Evolutionary conservation across 768 basidiomycete species (phyloP).

Genomic region (Macrolepiota dolichaula): DNA sequence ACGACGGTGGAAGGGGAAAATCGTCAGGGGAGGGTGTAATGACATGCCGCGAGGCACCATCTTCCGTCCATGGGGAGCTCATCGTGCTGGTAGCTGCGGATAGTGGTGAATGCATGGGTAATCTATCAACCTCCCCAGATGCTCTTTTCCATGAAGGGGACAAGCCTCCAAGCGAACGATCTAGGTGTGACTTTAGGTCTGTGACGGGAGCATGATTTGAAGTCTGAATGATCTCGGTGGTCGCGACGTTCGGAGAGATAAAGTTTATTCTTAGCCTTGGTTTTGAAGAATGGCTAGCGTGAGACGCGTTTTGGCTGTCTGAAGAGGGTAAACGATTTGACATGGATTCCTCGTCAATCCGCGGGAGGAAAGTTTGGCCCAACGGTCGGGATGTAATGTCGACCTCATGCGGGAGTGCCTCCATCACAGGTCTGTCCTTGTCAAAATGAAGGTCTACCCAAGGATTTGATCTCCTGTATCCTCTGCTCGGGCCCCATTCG

Average conservation of each 20-base stretch:
- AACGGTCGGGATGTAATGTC: neutral
- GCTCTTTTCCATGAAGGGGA: neutral
- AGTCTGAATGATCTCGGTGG: neutral
- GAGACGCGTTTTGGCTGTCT: neutral
- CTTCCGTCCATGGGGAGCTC: neutral
- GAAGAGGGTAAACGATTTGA: neutral
- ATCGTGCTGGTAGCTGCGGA: neutral
- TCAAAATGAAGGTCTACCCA: neutral
- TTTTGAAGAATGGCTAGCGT: neutral
- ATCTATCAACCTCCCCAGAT: neutral
- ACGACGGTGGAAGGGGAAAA: neutral
- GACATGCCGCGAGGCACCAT: neutral
- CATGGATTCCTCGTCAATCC: constrained; percentile 1
- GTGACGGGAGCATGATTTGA: neutral
- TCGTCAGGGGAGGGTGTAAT: neutral
- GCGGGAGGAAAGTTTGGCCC: neutral
- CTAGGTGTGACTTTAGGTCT: neutral
- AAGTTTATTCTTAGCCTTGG: neutral
- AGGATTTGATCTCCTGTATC: neutral
- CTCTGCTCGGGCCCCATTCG: neutral
- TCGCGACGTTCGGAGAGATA: neutral
- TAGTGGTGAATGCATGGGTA: neutral
- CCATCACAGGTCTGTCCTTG: too few relatives aligned
- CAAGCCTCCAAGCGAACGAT: neutral
- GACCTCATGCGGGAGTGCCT: neutral